phyloP scores from a whole-genome alignment of 129 eudicot species.

The Sambucus nigra region DNA sequence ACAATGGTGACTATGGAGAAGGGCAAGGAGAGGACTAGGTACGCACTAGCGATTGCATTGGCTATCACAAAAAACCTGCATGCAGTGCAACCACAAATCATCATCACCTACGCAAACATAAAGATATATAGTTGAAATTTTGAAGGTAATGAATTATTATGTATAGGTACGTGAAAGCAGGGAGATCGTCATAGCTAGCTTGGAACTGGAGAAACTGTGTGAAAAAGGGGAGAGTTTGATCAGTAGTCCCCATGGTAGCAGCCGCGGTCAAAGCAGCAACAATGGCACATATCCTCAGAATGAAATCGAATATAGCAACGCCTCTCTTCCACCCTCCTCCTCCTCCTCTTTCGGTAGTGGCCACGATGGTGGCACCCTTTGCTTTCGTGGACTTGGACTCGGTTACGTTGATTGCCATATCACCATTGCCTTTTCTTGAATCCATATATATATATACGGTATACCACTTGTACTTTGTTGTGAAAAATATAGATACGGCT shows the following conservation, averaged over 20 bases:
- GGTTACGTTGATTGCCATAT: slow-evolving; percentile 30
- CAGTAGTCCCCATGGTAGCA: slow-evolving; percentile 68
- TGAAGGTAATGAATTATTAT: too few relatives aligned
- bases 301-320: slow-evolving; percentile 54
- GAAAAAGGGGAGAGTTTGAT: slow-evolving; percentile 67
- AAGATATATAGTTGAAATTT: too few relatives aligned
- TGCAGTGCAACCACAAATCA: not conserved
- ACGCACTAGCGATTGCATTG: slow-evolving; percentile 70
- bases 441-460: too few relatives aligned
- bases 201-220: slow-evolving; percentile 68
- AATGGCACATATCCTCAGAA: slow-evolving; percentile 52
- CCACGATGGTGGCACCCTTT: slow-evolving; percentile 11
- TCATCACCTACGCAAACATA: not conserved
- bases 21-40: slow-evolving; percentile 76
- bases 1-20: slow-evolving; percentile 75
- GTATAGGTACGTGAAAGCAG: slow-evolving; percentile 61
- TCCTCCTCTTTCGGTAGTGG: slow-evolving; percentile 20
- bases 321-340: slow-evolving; percentile 45
- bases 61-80: slow-evolving; percentile 81
- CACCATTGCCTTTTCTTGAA: slow-evolving; percentile 33
- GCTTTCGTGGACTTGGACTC: slow-evolving; percentile 33
- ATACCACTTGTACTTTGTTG: not conserved
- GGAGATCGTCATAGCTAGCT: slow-evolving; percentile 68
- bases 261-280: slow-evolving; percentile 65
- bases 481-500: not conserved